phyloP scores from a whole-genome alignment of 352 stramenopile species.

The Aphanomyces stellatus region DNA sequence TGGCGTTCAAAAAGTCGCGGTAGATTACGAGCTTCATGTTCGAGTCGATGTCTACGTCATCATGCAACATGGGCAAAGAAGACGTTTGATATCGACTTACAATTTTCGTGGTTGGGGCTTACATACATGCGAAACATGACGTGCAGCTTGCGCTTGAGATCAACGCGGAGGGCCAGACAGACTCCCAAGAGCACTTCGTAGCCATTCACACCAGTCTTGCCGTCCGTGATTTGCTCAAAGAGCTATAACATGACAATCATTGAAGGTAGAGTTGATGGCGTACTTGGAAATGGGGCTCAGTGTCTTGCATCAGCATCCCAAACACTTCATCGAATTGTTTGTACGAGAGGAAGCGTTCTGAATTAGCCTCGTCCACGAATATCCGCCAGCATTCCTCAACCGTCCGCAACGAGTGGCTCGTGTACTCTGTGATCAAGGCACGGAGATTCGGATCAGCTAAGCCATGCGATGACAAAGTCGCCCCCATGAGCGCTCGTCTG shows the following conservation, averaged over 20 bases:
- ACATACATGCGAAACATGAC: constrained; percentile 18
- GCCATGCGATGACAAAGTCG: constrained; percentile 22
- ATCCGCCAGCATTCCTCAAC: constrained; percentile 52
- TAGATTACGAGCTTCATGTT: constrained; percentile 2
- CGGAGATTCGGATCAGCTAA: constrained; percentile 23
- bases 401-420: constrained; percentile 34
- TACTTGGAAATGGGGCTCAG: constrained; percentile 45
- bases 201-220: background rate
- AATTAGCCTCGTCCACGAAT: constrained; percentile 28
- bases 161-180: constrained; percentile 10
- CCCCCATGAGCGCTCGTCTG: constrained; percentile 25
- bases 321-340: constrained; percentile 67
- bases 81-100: background rate
- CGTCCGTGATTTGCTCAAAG: background rate
- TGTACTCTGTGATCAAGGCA: constrained; percentile 45
- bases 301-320: constrained; percentile 55
- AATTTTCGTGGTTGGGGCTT: background rate
- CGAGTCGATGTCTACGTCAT: background rate
- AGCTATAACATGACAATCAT: background rate
- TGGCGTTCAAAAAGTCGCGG: background rate
- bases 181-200: constrained; percentile 2
- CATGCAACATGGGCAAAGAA: background rate
- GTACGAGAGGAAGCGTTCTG: constrained; percentile 24
- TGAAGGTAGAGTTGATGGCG: background rate
- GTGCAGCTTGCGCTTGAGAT: constrained; percentile 10